phyloP scores from a whole-genome alignment of 441 rosid genomes.

The Brassica hybrid region DNA sequence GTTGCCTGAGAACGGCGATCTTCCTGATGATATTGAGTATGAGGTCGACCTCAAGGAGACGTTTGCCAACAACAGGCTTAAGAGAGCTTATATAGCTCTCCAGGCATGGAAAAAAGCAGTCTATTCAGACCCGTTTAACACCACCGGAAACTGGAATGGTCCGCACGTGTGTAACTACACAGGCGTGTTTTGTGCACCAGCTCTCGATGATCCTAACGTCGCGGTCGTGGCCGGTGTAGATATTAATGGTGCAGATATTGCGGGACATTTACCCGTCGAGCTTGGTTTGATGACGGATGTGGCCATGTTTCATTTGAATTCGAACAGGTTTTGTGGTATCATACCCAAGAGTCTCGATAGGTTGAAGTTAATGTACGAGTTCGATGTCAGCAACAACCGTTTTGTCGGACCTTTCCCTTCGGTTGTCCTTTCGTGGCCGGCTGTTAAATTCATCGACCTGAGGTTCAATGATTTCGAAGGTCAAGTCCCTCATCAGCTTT shows the following conservation, averaged over 20 bases:
- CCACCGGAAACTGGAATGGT: conserved; percentile 6
- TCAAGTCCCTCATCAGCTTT: conserved; percentile 4
- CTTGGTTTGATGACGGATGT: conserved; percentile 9
- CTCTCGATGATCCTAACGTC: conserved; percentile 5
- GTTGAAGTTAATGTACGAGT: conserved; percentile 6
- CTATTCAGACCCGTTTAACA: conserved; percentile 8
- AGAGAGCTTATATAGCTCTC: not conserved
- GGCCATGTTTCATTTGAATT: conserved; percentile 8
- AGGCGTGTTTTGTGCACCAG: conserved; percentile 6
- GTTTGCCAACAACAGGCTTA: not conserved
- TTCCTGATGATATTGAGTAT: conserved; percentile 2
- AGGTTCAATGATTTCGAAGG: conserved; percentile 4
- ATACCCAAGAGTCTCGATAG: conserved; percentile 7
- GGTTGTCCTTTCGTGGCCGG: conserved; percentile 3
- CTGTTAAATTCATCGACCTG: conserved; percentile 3
- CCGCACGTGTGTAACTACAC: conserved; percentile 1
- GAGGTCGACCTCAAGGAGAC: conserved; percentile 8
- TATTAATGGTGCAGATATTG: not conserved
- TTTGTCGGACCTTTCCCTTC: conserved; percentile 9
- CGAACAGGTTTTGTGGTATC: conserved; percentile 8
- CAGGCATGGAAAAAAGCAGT: not conserved
- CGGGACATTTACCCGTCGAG: not conserved
- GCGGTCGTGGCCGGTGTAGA: conserved; percentile 1
- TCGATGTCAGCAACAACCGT: not conserved
- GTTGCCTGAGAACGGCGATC: not conserved